Evolutionary conservation across 345 rosid genomes (phyloP).

Genomic region (Punica granatum): DNA sequence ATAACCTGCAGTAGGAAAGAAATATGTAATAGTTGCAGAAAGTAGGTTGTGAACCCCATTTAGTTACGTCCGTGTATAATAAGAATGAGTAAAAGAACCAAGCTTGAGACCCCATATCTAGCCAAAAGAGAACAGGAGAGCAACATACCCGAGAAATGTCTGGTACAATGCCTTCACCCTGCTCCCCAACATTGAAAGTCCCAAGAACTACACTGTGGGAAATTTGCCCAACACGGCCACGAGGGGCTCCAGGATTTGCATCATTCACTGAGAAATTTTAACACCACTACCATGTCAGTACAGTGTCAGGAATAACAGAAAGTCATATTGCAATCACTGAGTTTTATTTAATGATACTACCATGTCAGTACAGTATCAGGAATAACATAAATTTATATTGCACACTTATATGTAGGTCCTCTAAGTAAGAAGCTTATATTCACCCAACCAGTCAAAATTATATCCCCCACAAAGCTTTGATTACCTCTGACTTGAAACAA

Average conservation of each 20-base stretch:
- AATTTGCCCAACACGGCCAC: conserved; percentile 55
- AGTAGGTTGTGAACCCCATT: neutral
- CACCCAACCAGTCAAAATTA: neutral
- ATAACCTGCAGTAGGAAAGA: conserved; percentile 49
- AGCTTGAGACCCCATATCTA: neutral
- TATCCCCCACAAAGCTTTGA: neutral
- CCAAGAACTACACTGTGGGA: conserved; percentile 89
- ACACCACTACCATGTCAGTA: neutral
- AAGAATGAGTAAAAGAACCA: neutral
- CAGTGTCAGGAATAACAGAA: neutral
- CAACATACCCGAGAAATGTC: conserved; percentile 51
- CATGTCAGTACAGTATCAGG: neutral
- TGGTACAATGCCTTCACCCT: conserved; percentile 59
- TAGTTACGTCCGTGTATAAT: neutral
- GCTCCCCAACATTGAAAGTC: conserved; percentile 71
- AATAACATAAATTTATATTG: neutral
- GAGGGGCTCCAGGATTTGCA: conserved; percentile 41
- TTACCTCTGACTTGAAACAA: neutral
- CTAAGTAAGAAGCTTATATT: neutral
- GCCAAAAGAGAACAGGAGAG: neutral
- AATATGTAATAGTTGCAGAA: conserved; percentile 2
- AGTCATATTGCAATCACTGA: neutral
- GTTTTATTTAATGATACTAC: neutral
- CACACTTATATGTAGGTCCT: neutral
- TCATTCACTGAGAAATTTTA: conserved; percentile 45